phyloP scores from a whole-genome alignment of 352 stramenopile genomes.

The Phytophthora pini region DNA sequence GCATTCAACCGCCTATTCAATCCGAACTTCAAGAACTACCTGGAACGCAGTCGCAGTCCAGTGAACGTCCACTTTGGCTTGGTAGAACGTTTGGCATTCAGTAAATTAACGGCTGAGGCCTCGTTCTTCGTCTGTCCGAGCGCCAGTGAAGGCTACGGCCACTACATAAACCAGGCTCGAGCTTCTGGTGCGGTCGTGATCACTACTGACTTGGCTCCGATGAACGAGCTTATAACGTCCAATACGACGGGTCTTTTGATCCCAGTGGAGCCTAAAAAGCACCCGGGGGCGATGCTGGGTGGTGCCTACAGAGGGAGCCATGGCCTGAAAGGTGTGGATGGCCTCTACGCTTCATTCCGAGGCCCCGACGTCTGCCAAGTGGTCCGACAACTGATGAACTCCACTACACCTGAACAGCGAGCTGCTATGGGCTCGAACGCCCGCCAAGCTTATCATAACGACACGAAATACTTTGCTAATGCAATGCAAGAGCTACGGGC shows the following conservation, averaged over 20 bases:
- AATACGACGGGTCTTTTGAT: conserved; percentile 27
- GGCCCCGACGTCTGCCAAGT: conserved; percentile 19
- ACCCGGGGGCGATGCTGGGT: conserved; percentile 24
- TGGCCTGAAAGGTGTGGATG: conserved; percentile 32
- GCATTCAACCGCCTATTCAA: conserved; percentile 29
- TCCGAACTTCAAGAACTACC: conserved; percentile 4
- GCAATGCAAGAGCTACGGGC: conserved; percentile 46
- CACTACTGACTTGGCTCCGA: conserved; percentile 57
- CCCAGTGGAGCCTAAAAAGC: conserved; percentile 3
- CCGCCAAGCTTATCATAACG: conserved; percentile 45
- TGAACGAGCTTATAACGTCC: conserved; percentile 62
- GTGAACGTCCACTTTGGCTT: conserved; percentile 34
- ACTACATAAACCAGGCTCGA: conserved; percentile 75
- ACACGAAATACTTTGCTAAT: conserved; percentile 54
- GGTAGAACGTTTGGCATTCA: background rate
- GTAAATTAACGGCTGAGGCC: conserved; percentile 26
- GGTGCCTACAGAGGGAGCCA: conserved; percentile 26
- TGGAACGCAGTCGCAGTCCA: conserved; percentile 35
- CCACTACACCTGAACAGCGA: conserved; percentile 38
- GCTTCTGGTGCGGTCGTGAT: conserved; percentile 54
- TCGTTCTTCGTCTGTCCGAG: conserved; percentile 69
- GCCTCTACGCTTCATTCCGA: conserved; percentile 28
- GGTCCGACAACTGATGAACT: conserved; percentile 27
- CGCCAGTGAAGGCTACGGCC: conserved; percentile 62
- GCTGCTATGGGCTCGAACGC: conserved; percentile 31